Evolutionary conservation across 176 grass and related monocot genomes (phyloP).

Genomic region (Zoysia japonica): DNA sequence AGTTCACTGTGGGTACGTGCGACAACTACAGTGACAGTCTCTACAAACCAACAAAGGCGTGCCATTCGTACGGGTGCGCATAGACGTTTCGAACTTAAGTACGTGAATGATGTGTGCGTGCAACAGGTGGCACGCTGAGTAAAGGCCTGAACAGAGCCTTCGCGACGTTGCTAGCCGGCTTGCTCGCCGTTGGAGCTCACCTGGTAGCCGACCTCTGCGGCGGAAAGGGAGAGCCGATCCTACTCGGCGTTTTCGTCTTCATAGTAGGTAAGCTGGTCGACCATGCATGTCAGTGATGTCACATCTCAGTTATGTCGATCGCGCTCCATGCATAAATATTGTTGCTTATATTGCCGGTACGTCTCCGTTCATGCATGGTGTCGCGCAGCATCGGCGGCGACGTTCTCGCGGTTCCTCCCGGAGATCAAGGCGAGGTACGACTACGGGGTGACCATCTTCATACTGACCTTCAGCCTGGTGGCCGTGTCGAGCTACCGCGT

Average conservation of each 20-base stretch:
- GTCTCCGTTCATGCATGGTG: background rate
- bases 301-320: no score
- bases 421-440: constrained; percentile 87
- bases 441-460: constrained; percentile 91
- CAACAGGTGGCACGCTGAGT: constrained; percentile 70
- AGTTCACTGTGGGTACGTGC: constrained; percentile 75
- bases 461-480: constrained; percentile 93
- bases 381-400: constrained; percentile 65
- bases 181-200: constrained; percentile 72
- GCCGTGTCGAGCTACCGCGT: constrained; percentile 90
- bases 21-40: background rate
- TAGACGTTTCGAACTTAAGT: background rate
- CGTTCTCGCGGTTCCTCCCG: constrained; percentile 89
- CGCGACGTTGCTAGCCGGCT: constrained; percentile 62
- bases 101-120: background rate
- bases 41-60: no score
- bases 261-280: constrained; percentile 42
- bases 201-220: constrained; percentile 53
- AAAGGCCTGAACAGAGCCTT: constrained; percentile 70
- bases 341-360: background rate
- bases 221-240: constrained; percentile 59
- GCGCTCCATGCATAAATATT: background rate
- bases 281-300: background rate
- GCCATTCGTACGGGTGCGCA: no score
- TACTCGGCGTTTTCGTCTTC: constrained; percentile 64